Conservation (phyloP, 1,284 basidiomycete species). For the Cryptococcus jaspeensis region DNA sequence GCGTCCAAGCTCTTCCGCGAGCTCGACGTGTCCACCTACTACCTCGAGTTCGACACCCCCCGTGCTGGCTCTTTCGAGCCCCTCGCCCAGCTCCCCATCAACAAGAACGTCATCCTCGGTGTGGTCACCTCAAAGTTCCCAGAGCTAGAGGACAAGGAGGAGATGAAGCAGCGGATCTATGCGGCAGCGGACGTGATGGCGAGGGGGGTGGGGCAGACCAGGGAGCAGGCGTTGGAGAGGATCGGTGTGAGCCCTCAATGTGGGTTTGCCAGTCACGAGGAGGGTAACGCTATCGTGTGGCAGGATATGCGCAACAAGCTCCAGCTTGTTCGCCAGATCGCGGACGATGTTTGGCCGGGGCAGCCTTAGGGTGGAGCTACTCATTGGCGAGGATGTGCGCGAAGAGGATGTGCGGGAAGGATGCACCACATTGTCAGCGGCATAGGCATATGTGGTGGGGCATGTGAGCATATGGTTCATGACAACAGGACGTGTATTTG, state of each 20-base stretch:
- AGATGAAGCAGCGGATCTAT: constrained; percentile 62
- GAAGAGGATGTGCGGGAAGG: too few species aligned
- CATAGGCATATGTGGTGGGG: too few species aligned
- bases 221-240: constrained; percentile 29
- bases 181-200: constrained; percentile 61
- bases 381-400: too few species aligned
- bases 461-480: too few species aligned
- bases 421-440: too few species aligned
- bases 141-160: constrained; percentile 62
- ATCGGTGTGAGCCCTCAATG: constrained; percentile 41
- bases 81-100: constrained; percentile 62
- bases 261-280: constrained; percentile 29
- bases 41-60: constrained; percentile 72
- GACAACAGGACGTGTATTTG: too few species aligned
- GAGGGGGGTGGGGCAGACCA: constrained; percentile 16
- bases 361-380: constrained; percentile 10
- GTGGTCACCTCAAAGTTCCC: constrained; percentile 70
- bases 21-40: constrained; percentile 72
- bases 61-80: constrained; percentile 70
- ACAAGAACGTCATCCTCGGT: constrained; percentile 68
- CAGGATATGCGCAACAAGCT: constrained; percentile 44
- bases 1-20: constrained; percentile 67
- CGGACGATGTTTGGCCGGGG: constrained; percentile 38
- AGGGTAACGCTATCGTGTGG: constrained; percentile 36
- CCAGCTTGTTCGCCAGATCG: constrained; percentile 32